Conservation (phyloP, 306 rosid genomes). For the Vigna unguiculata region DNA sequence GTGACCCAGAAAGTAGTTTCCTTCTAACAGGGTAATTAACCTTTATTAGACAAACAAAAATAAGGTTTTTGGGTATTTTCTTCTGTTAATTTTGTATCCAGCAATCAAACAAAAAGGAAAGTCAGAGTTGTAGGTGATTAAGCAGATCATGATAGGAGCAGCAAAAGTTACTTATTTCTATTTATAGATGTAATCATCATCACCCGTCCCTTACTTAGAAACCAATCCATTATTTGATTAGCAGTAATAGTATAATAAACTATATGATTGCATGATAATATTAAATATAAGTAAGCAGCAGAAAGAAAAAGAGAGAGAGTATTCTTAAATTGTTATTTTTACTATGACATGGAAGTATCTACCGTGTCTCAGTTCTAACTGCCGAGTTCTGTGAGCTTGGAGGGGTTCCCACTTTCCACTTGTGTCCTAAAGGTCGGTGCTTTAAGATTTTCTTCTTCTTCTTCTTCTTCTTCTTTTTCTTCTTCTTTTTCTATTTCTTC, state of each 20-base stretch:
- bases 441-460: constrained; percentile 43
- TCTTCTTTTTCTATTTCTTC: background rate
- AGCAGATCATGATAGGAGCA: background rate
- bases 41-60: background rate
- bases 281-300: background rate
- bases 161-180: background rate
- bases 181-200: background rate
- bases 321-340: background rate
- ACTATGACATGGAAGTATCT: background rate
- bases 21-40: background rate
- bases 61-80: background rate
- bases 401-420: background rate
- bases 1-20: constrained; percentile 28
- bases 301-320: background rate
- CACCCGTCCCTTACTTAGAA: constrained; percentile 9
- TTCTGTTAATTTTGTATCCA: background rate
- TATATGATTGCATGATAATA: background rate
- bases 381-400: background rate
- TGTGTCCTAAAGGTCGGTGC: constrained; percentile 36
- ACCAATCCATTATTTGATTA: background rate
- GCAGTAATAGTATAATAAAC: background rate
- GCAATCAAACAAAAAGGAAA: background rate
- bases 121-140: constrained; percentile 16
- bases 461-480: background rate
- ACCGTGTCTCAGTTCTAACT: constrained; percentile 5